Conservation (phyloP, 1,139 yeast species). For the Lodderomyces theae region DNA sequence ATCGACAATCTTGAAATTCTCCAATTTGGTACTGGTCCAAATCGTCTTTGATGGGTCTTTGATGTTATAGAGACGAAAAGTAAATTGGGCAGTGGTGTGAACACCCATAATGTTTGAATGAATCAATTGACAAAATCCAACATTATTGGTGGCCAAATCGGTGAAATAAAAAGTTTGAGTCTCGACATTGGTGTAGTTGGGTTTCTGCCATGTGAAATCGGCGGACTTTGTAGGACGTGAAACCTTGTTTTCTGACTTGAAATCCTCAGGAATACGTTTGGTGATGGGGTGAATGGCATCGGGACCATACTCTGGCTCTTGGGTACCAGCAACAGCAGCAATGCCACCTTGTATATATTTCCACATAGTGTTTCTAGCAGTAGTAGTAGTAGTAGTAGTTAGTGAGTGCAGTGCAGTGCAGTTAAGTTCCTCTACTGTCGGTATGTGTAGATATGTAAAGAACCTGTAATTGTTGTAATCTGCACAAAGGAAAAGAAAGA, state of each 20-base stretch:
- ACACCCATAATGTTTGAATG: conserved; percentile 90
- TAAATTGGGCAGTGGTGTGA: conserved; percentile 91
- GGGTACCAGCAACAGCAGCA: conserved; percentile 93
- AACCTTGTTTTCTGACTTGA: conserved; percentile 14
- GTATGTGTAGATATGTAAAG: too few relatives aligned
- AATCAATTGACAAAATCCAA: conserved; percentile 91
- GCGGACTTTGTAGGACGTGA: conserved; percentile 49
- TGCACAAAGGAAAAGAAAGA: too few relatives aligned
- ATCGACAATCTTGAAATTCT: conserved; percentile 62
- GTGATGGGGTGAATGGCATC: conserved; percentile 88
- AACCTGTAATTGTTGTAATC: too few relatives aligned
- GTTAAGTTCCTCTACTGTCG: too few relatives aligned
- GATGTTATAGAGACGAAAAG: conserved; percentile 68
- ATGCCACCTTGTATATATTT: conserved; percentile 87
- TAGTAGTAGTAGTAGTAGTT: not conserved
- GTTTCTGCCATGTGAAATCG: conserved; percentile 76
- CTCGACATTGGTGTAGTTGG: conserved; percentile 85
- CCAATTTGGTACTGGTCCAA: conserved; percentile 91
- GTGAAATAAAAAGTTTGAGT: conserved; percentile 89
- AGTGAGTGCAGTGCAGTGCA: too few relatives aligned
- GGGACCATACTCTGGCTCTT: conserved; percentile 94
- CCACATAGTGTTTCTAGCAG: conserved; percentile 51
- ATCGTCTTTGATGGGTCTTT: conserved; percentile 34
- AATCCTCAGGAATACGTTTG: conserved; percentile 51
- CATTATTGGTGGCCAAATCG: conserved; percentile 57